These are phyloP conservation scores for barrel medic (Medicago truncatula) DNA, from an alignment of 306 rosid genomes.

Conservation along the genomic window DNA sequence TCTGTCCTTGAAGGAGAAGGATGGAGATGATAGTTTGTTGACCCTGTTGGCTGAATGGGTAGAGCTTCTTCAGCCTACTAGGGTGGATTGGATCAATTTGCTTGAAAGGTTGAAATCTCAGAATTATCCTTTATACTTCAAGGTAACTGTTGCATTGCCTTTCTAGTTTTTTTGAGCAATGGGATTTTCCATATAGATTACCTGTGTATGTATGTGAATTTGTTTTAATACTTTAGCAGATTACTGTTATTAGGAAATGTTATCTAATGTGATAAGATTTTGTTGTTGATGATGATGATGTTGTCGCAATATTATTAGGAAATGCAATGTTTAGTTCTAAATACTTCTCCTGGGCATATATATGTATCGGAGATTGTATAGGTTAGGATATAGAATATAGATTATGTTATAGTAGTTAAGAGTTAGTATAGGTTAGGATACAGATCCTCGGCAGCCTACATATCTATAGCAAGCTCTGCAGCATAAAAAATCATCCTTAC, in stretches of 20 bases:
- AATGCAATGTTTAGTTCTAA: conserved; percentile 10
- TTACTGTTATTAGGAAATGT: conserved; percentile 27
- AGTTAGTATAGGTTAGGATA: too few relatives aligned
- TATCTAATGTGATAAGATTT: neutral
- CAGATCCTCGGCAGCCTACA: too few relatives aligned
- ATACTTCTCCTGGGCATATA: neutral
- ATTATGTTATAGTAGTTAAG: too few relatives aligned
- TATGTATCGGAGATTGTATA: too few relatives aligned
- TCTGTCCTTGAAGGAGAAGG: conserved; percentile 54
- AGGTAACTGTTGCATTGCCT: conserved; percentile 55
- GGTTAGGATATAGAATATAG: too few relatives aligned
- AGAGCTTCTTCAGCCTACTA: conserved; percentile 75
- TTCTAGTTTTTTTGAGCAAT: neutral
- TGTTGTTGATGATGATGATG: neutral
- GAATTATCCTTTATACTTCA: conserved; percentile 58
- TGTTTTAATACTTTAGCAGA: conserved; percentile 24
- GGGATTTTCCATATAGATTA: conserved; percentile 25
- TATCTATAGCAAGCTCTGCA: too few relatives aligned
- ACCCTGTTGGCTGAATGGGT: conserved; percentile 74
- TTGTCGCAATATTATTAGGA: neutral
- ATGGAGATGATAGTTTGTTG: conserved; percentile 50
- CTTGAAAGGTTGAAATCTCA: conserved; percentile 69
- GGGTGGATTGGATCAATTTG: conserved; percentile 76
- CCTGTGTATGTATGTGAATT: conserved; percentile 3
- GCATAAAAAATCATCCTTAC: too few relatives aligned